Evolutionary conservation across 768 basidiomycete genomes (phyloP).

Genomic region (Trametes maxima): DNA sequence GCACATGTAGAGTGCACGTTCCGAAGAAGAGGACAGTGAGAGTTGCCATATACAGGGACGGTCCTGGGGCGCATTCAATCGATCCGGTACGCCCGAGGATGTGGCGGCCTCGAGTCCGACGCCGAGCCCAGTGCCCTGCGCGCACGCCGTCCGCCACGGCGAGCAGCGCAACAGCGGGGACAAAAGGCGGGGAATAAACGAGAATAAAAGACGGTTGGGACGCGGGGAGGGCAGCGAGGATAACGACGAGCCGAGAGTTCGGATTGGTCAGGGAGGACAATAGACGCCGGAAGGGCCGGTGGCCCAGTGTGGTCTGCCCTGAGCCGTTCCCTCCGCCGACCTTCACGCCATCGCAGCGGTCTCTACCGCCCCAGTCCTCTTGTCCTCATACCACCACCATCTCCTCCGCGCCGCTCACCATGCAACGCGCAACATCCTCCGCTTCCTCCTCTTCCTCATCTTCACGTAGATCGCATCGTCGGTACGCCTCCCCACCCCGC

Average conservation of each 20-base stretch:
- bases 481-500: slow-evolving; percentile 32
- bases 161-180: slow-evolving; percentile 4
- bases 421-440: slow-evolving; percentile 33
- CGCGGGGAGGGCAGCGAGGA: slow-evolving; percentile 15
- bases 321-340: slow-evolving; percentile 33
- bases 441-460: slow-evolving; percentile 30
- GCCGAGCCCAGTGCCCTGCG: not conserved
- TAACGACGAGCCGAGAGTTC: slow-evolving; percentile 24
- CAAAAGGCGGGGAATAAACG: slow-evolving; percentile 13
- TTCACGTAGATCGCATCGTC: slow-evolving; percentile 35
- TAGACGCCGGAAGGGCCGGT: slow-evolving; percentile 23
- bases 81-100: slow-evolving; percentile 20
- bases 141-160: not conserved
- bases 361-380: slow-evolving; percentile 41
- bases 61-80: slow-evolving; percentile 20
- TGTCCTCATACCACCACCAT: slow-evolving; percentile 43
- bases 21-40: slow-evolving; percentile 11
- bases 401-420: slow-evolving; percentile 31
- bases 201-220: slow-evolving; percentile 8
- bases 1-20: slow-evolving; percentile 25
- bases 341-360: slow-evolving; percentile 45
- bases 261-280: slow-evolving; percentile 21
- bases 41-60: slow-evolving; percentile 18
- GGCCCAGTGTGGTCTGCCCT: slow-evolving; percentile 27
- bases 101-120: slow-evolving; percentile 12